phyloP scores from a whole-genome alignment of 345 rosid genomes.

The Bruguiera gymnorhiza region DNA sequence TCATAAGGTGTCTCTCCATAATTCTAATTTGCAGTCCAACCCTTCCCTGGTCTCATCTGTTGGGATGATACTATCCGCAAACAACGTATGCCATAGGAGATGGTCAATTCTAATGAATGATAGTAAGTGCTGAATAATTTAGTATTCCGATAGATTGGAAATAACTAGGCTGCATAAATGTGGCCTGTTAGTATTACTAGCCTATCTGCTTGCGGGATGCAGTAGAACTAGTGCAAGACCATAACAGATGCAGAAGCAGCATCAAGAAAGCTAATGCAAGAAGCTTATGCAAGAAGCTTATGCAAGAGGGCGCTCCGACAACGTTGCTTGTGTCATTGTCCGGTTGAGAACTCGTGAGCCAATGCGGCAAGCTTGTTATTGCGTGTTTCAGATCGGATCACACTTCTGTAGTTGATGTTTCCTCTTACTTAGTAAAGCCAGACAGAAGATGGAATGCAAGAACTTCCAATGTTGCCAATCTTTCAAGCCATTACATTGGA shows the following conservation, averaged over 20 bases:
- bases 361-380: constrained; percentile 2
- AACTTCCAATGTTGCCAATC: constrained; percentile 2
- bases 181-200: too few relatives aligned
- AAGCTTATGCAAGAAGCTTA: constrained; percentile 8
- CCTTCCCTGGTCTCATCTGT: too few relatives aligned
- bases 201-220: constrained; percentile 36
- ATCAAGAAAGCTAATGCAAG: constrained; percentile 38
- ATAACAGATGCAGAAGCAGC: constrained; percentile 41
- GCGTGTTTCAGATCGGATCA: background rate
- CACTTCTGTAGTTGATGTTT: background rate
- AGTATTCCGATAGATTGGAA: background rate
- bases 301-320: constrained; percentile 43
- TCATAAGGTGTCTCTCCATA: too few relatives aligned
- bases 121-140: too few relatives aligned
- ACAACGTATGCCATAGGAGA: too few relatives aligned
- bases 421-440: background rate
- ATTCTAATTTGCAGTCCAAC: too few relatives aligned
- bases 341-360: constrained; percentile 23
- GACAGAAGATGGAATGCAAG: background rate
- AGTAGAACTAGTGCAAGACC: constrained; percentile 35
- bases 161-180: too few relatives aligned
- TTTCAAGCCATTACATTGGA: background rate
- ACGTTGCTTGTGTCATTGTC: constrained; percentile 32
- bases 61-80: too few relatives aligned
- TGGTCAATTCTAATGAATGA: too few relatives aligned